Evolutionary conservation across 2,329 filamentous ascomycete species (phyloP).

Genomic region (Ceratocystis papillata): DNA sequence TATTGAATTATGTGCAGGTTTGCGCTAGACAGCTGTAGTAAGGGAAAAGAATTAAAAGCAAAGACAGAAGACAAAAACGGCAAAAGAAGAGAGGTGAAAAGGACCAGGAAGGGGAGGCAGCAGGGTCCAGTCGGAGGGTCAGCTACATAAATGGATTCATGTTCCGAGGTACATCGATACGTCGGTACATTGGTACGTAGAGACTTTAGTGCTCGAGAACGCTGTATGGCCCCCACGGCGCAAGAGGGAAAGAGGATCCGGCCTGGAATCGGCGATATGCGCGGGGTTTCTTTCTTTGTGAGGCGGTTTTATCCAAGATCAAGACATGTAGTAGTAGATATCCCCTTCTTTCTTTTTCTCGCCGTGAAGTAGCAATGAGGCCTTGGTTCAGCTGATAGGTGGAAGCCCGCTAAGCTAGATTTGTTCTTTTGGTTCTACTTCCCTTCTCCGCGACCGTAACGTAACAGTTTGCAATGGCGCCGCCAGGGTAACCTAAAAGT

Average conservation of each 20-base stretch:
- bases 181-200: no score
- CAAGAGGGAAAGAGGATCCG: no score
- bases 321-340: not conserved
- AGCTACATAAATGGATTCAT: not conserved
- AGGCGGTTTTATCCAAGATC: not conserved
- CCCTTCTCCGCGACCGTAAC: not conserved
- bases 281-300: not conserved
- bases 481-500: not conserved
- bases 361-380: no score
- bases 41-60: not conserved
- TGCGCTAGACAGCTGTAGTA: not conserved
- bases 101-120: not conserved
- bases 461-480: not conserved
- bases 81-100: slow-evolving; percentile 1
- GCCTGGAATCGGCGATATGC: not conserved
- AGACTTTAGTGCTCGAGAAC: no score
- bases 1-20: not conserved
- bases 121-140: not conserved
- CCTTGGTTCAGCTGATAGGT: no score
- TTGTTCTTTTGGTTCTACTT: no score
- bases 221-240: no score
- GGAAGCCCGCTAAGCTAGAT: no score
- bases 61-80: not conserved
- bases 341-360: no score
- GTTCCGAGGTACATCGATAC: not conserved